A percentile compares a stretch with the other conserved stretches of the same genome.
Conservation (phyloP, 73 alveolate genomes). For the Tetrahymena thermophila region DNA sequence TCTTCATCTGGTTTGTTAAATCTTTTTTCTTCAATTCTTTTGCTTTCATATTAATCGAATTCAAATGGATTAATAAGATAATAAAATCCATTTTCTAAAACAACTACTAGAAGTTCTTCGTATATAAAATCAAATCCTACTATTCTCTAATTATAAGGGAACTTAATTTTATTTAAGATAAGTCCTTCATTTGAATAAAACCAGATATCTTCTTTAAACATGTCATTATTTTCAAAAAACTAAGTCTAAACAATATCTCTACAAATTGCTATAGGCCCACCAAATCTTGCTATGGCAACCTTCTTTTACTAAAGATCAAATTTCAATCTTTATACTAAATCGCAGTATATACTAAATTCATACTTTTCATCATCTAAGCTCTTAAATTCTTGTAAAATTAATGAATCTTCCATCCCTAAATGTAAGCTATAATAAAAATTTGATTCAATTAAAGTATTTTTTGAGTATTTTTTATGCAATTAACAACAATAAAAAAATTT, state of each 20-base stretch:
- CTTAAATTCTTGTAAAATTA: neutral
- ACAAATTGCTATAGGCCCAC: neutral
- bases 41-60: neutral
- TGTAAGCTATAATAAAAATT: neutral
- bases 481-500: neutral
- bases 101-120: neutral
- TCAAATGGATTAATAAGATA: neutral
- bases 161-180: neutral
- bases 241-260: neutral
- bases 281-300: neutral
- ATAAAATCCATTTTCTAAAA: neutral
- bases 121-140: neutral
- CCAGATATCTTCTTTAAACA: neutral
- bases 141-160: neutral
- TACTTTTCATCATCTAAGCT: neutral
- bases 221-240: neutral
- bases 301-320: neutral
- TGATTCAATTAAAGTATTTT: no score
- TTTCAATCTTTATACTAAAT: neutral
- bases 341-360: neutral
- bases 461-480: neutral
- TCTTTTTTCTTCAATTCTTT: neutral
- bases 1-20: neutral
- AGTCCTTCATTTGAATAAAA: neutral
- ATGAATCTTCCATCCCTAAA: neutral